These are phyloP conservation scores for Panicum miliaceum DNA, from an alignment of 176 grass and related monocot species.

Conservation along the genomic window DNA sequence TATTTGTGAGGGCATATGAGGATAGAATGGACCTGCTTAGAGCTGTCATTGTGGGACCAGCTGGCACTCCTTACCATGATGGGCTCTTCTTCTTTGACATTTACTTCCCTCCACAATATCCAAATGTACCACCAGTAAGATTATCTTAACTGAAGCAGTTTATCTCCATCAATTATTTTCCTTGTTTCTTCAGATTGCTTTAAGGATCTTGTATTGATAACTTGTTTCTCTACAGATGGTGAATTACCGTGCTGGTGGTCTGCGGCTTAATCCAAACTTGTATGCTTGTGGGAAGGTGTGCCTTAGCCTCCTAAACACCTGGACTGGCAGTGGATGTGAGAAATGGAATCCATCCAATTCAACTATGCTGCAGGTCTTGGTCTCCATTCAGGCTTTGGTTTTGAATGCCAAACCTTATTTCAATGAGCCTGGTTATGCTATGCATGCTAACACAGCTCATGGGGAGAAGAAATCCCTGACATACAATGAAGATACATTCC, in stretches of 20 bases:
- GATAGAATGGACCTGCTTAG: constrained; percentile 93
- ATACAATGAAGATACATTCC: constrained; percentile 86
- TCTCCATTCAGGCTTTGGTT: constrained; percentile 93
- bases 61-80: constrained; percentile 91
- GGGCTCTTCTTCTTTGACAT: constrained; percentile 96
- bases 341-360: constrained; percentile 76
- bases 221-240: constrained; percentile 59
- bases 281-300: constrained; percentile 88
- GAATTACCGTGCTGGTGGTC: constrained; percentile 82
- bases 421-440: constrained; percentile 75
- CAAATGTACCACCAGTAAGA: constrained; percentile 72
- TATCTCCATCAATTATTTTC: constrained; percentile 16
- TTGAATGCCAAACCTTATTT: constrained; percentile 90
- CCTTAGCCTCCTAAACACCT: constrained; percentile 96
- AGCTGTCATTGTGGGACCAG: constrained; percentile 80
- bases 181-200: constrained; percentile 16
- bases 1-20: constrained; percentile 87
- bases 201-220: background rate
- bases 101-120: constrained; percentile 84
- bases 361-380: constrained; percentile 81
- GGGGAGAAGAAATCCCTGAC: constrained; percentile 72
- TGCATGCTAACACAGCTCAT: constrained; percentile 53
- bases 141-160: constrained; percentile 17
- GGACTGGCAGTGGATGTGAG: constrained; percentile 74
- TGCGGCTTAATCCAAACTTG: constrained; percentile 93